Evolutionary conservation across 2,329 filamentous ascomycete genomes (phyloP).

Genomic region (Diplodia sapinea): DNA sequence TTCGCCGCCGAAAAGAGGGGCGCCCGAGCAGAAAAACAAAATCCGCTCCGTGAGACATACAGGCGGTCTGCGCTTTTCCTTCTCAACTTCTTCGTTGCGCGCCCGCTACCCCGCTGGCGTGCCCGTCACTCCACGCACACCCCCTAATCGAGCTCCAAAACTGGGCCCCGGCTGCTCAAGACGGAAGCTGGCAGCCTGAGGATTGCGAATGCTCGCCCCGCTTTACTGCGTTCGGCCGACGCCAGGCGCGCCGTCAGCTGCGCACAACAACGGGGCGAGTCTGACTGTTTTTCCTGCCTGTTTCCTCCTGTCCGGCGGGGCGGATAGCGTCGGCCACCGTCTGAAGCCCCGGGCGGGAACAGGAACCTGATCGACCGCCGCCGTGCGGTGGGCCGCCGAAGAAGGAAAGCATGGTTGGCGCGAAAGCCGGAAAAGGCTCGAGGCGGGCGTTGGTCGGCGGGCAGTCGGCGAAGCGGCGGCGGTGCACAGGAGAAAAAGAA

Average conservation of each 20-base stretch:
- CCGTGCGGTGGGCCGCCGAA: not conserved
- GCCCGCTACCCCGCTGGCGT: conserved; percentile 6
- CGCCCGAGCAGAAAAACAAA: not conserved
- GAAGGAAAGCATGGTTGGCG: not conserved
- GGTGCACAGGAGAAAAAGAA: not conserved
- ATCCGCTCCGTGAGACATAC: not conserved
- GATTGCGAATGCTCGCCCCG: conserved; percentile 16
- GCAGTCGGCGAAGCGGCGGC: not conserved
- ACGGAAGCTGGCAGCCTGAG: conserved; percentile 9
- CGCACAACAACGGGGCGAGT: not conserved
- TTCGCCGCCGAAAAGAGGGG: not conserved
- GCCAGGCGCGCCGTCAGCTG: conserved; percentile 22
- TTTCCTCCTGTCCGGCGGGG: conserved; percentile 1
- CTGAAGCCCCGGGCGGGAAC: not conserved
- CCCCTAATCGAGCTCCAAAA: not conserved
- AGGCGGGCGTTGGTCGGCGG: not conserved
- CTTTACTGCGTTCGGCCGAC: conserved; percentile 12
- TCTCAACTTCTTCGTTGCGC: not conserved
- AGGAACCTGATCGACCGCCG: not conserved
- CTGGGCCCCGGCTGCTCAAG: not conserved
- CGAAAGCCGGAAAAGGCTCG: not conserved
- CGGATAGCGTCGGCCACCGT: not conserved
- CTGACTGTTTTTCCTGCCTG: not conserved
- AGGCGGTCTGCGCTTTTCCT: not conserved
- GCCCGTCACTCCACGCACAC: conserved; percentile 4